Base-by-base conservation (phyloP, 352 stramenopile species). In the Phytophthora niederhauseri region DNA sequence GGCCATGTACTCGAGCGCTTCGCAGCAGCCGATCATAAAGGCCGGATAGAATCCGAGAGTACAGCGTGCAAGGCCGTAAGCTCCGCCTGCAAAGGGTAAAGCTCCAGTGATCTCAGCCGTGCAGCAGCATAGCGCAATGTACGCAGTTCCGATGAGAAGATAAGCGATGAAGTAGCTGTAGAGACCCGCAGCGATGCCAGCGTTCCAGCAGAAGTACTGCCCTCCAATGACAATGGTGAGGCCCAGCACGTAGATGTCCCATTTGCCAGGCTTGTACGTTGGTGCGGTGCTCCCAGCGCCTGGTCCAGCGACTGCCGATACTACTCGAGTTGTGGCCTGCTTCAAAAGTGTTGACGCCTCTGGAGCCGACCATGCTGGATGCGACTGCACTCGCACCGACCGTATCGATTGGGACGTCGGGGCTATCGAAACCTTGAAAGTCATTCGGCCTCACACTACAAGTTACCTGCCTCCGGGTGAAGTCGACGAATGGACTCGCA, bases 151-250 rank as follows among this genome's bases (percentile, higher is more conserved):
- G 6, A 82, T 80, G 15, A 89, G 53, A 1, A 84, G 6, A 49
- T 77, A 85, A 3, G 67, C 53, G 41, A 87, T 59, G 9, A 80
- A 61, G 30, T 79, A 84, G 67, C 66, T 81, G 52, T 66, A 80
- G 19, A 89, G 45, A 11, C 81, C 81, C 7, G 74, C 76, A 3
- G 60, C 36, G 17, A 89, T 64, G 0, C 81, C 78, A 5, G 52
- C 67, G 24, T 87, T 87, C 81, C 81, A 89, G 8, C 61, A 71
- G 46, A 89, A 81, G 53, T 82, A 85, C 59, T 89, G 78, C 8
- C 78, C 81, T 1, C 77, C 81, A 15, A 89, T 76, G 46, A 85
- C 81, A 30, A 87, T 81, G 1, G 78, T 84, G 46, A 89, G 80
- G 4, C 81, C 81, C 7, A 89, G 70, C 26, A 84, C 64, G 61